Evolutionary conservation across 768 basidiomycete genomes (phyloP), one percentile per base, ranked within the genome.

Genomic region (Stropharia rugosoannulata): DNA sequence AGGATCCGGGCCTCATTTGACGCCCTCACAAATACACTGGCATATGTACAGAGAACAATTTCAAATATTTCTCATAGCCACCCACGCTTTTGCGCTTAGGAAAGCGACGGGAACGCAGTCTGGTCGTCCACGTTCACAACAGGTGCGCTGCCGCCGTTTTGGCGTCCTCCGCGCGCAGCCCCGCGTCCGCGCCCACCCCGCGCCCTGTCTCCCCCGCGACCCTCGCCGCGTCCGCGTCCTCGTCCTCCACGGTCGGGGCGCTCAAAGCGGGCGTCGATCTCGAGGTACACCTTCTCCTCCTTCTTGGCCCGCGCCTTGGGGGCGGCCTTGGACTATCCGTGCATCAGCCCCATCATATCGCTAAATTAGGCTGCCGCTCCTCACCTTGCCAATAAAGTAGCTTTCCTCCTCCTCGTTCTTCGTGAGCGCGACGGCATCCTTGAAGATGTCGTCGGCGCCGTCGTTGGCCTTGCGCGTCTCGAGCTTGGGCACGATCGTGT

Each of bases 331-430:
- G 76, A 70, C 91, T 95, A 68, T 12, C 49, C 40, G 52, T 43
- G 25, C 54, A 57, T 48, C 51, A 54, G 60, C 47, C 47, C 25
- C 58, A 49, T 44, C 45, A 64, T 27, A 35, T 27, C 12, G 27
- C 45, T 5, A 12, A 5, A 40, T n/a, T 47, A 36, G 32, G 36
- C 40, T 13, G 18, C 41, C 10, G 51, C 35, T 44, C 7, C 78
- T 41, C 61, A 95, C 96, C 90, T 97, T 96, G 73, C 93, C 91
- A 58, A 86, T 83, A 73, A 89, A 95, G 80, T 95, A 95, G 47
- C 84, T 74, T 58, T 82, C 81, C 59, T 86, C 85, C n/a, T 91
- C 85, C 39, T 89, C 86, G 58, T 77, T 76, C 71, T 86, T 90
- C 66, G 75, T 69, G 62, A 91, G 72, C 56, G 80, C 80, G 56